These are phyloP conservation scores for Trichocladium antarcticum DNA, from an alignment of 495 filamentous ascomycete genomes.

Conservation along the genomic window DNA sequence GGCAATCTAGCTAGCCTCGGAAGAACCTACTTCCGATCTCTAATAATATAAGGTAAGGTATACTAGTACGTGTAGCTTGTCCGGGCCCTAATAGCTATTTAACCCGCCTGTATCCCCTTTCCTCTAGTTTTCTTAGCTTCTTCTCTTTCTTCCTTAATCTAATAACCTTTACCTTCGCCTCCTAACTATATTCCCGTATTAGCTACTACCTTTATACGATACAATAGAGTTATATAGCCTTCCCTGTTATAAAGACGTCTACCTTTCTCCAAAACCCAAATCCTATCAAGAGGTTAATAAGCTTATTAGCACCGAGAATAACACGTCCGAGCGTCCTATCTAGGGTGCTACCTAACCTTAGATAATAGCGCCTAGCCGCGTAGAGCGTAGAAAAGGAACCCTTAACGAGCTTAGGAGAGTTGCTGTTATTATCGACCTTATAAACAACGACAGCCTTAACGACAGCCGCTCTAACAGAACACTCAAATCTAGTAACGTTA, in stretches of 20 bases:
- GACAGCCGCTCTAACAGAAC: no score
- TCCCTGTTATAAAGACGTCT: no score
- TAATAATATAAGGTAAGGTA: not conserved
- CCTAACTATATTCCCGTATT: not conserved
- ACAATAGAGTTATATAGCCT: no score
- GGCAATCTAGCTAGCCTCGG: not conserved
- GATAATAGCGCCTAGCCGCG: not conserved
- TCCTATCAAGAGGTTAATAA: conserved; percentile 1
- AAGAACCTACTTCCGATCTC: not conserved
- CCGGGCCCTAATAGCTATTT: not conserved
- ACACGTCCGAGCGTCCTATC: not conserved
- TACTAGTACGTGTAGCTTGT: not conserved
- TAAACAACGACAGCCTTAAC: not conserved
- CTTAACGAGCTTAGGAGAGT: not conserved
- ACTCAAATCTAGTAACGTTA: no score
- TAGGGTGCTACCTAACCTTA: not conserved
- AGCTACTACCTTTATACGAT: not conserved
- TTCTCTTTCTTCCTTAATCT: not conserved
- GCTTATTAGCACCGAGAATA: not conserved
- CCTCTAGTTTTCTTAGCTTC: not conserved
- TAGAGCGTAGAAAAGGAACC: not conserved
- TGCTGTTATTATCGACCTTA: no score
- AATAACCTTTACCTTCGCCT: not conserved
- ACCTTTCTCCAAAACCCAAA: not conserved
- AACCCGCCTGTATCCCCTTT: not conserved